A percentile compares a stretch with the other conserved stretches of the same genome.
phyloP scores from a whole-genome alignment of 2,329 filamentous ascomycete genomes.

The Alternaria arbusti region DNA sequence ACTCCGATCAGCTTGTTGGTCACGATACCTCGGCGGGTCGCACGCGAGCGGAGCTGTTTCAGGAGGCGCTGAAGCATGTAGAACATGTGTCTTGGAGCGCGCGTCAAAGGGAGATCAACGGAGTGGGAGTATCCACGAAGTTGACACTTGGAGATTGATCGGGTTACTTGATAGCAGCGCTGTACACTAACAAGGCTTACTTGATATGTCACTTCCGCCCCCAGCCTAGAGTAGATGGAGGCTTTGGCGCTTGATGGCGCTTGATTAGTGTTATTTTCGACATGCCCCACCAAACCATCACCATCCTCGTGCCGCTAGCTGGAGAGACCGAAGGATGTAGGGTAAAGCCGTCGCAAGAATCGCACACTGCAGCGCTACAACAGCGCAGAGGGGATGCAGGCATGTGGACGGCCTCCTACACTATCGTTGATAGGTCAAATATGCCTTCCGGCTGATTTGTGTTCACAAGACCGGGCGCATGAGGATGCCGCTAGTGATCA shows the following conservation, averaged over 20 bases:
- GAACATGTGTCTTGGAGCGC: conserved; percentile 7
- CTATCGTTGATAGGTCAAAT: conserved; percentile 2
- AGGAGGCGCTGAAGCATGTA: conserved; percentile 18
- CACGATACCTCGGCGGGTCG: conserved; percentile 10
- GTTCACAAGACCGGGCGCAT: conserved; percentile 32
- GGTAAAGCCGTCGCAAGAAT: conserved; percentile 1
- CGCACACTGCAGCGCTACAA: conserved; percentile 7
- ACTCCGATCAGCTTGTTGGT: conserved; percentile 24
- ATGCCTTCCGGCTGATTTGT: conserved; percentile 6
- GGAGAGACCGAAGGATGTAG: background rate
- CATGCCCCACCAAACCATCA: conserved; percentile 9
- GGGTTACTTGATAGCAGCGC: background rate
- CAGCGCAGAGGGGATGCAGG: background rate
- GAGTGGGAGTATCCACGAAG: background rate
- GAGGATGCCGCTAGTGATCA: conserved; percentile 2
- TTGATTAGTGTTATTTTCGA: conserved; percentile 10
- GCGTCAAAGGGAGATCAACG: background rate
- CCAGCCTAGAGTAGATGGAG: conserved; percentile 4
- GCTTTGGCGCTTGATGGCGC: background rate
- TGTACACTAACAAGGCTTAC: background rate
- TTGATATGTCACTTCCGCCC: conserved; percentile 1
- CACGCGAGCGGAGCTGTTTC: conserved; percentile 23
- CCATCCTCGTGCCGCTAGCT: background rate
- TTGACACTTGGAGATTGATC: conserved; percentile 8
- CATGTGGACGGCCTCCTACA: conserved; percentile 15